Evolutionary conservation across 1,284 basidiomycete species (phyloP).

Genomic region (Irpex rosettiformis): DNA sequence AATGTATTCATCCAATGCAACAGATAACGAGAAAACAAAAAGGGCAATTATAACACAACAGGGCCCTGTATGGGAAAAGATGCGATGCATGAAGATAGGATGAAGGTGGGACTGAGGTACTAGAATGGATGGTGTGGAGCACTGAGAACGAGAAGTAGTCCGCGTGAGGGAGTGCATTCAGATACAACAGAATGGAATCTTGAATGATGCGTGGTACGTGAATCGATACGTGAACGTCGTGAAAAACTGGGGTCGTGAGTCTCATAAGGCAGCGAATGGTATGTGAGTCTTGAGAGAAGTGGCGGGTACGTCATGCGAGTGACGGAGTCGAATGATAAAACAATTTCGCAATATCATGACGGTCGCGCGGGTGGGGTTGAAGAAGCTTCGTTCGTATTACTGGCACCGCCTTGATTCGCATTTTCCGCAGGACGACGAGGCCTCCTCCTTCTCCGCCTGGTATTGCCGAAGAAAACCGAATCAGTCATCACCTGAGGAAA

Average conservation of each 20-base stretch:
- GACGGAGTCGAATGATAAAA: too few species aligned
- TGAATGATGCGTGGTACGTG: background rate
- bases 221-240: background rate
- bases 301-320: background rate
- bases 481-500: too few species aligned
- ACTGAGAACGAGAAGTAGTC: background rate
- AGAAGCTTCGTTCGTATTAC: background rate
- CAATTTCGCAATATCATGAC: background rate
- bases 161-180: background rate
- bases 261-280: background rate
- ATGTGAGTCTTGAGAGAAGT: background rate
- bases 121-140: background rate
- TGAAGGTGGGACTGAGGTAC: background rate
- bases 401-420: background rate
- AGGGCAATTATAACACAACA: background rate
- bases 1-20: background rate
- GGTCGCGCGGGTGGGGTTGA: background rate
- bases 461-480: background rate
- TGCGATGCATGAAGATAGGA: background rate
- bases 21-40: background rate
- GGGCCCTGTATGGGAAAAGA: too few species aligned
- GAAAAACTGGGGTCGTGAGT: background rate
- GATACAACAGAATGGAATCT: background rate
- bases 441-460: slow-evolving; percentile 17
- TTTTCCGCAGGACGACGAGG: slow-evolving; percentile 9